Conservation (phyloP, 2,329 filamentous ascomycete species). For the Trichoderma polysporum region DNA sequence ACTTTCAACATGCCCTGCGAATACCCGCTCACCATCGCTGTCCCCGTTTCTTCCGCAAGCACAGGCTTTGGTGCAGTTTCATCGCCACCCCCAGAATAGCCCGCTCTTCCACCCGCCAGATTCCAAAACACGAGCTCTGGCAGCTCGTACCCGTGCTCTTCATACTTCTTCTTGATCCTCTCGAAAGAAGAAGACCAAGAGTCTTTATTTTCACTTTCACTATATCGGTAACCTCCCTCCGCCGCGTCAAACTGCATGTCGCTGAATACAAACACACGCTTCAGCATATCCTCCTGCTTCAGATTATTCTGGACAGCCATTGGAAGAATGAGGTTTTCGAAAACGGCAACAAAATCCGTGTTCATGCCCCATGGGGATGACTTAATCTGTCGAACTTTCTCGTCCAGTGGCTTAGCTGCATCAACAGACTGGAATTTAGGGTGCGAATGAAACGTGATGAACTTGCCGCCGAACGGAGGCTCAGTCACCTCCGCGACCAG, state of each 20-base stretch:
- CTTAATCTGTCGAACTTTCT: slow-evolving; percentile 41
- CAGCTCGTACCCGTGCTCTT: slow-evolving; percentile 54
- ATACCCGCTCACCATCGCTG: slow-evolving; percentile 54
- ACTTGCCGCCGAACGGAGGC: slow-evolving; percentile 52
- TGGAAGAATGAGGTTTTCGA: slow-evolving; percentile 53
- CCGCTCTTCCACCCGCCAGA: slow-evolving; percentile 44
- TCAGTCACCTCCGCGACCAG: slow-evolving; percentile 53
- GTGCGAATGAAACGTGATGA: slow-evolving; percentile 52
- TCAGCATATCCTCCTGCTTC: slow-evolving; percentile 58
- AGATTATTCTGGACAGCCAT: slow-evolving; percentile 52
- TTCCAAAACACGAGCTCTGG: slow-evolving; percentile 63
- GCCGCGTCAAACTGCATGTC: slow-evolving; percentile 60
- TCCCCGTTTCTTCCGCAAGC: slow-evolving; percentile 44
- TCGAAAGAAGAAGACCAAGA: slow-evolving; percentile 49
- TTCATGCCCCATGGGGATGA: slow-evolving; percentile 40
- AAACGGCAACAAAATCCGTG: slow-evolving; percentile 56
- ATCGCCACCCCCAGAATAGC: slow-evolving; percentile 26
- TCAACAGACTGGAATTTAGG: slow-evolving; percentile 46
- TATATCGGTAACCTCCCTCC: not conserved
- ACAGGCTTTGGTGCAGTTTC: slow-evolving; percentile 49
- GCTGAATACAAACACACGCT: slow-evolving; percentile 59
- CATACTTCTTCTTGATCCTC: slow-evolving; percentile 47
- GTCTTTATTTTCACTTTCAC: accelerated
- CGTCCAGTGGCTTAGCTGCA: slow-evolving; percentile 36
- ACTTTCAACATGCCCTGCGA: slow-evolving; percentile 58